A percentile compares a stretch with the other conserved stretches of the same genome.
Conservation (phyloP, 331 rosid species). For the Pyrus hybrid region DNA sequence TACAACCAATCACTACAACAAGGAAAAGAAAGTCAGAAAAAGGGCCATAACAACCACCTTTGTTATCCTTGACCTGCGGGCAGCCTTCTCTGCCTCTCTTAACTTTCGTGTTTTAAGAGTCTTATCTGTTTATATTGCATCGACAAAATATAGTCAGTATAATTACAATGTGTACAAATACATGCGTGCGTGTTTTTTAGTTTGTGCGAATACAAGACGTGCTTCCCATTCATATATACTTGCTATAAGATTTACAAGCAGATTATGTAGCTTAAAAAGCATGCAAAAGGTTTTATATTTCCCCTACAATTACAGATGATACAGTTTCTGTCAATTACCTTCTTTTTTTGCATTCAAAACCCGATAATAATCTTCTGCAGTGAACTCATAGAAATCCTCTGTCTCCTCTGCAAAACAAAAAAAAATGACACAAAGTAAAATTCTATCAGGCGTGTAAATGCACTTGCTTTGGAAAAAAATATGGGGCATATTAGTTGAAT, state of each 20-base stretch:
- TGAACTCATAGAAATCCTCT: conserved; percentile 67
- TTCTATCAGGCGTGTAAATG: neutral
- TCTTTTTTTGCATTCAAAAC: conserved; percentile 51
- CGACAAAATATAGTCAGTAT: neutral
- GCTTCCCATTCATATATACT: neutral
- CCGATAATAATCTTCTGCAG: conserved; percentile 66
- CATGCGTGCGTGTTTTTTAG: neutral
- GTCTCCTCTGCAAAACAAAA: conserved; percentile 39
- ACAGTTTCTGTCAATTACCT: conserved; percentile 26
- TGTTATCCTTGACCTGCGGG: conserved; percentile 67
- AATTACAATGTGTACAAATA: neutral
- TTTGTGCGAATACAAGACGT: neutral
- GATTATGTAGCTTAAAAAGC: neutral
- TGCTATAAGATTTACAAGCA: neutral
- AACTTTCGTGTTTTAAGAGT: conserved; percentile 68
- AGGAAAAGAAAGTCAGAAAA: neutral
- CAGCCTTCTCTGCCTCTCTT: conserved; percentile 78
- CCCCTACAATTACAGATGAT: neutral
- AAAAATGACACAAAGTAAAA: neutral
- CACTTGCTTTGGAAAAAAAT: neutral
- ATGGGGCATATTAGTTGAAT: neutral
- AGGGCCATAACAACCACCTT: conserved; percentile 30
- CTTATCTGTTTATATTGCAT: conserved; percentile 45
- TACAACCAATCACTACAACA: neutral
- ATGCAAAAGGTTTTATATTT: neutral